These are phyloP conservation scores for Populus euphratica DNA, from an alignment of 345 rosid genomes.

Conservation along the genomic window DNA sequence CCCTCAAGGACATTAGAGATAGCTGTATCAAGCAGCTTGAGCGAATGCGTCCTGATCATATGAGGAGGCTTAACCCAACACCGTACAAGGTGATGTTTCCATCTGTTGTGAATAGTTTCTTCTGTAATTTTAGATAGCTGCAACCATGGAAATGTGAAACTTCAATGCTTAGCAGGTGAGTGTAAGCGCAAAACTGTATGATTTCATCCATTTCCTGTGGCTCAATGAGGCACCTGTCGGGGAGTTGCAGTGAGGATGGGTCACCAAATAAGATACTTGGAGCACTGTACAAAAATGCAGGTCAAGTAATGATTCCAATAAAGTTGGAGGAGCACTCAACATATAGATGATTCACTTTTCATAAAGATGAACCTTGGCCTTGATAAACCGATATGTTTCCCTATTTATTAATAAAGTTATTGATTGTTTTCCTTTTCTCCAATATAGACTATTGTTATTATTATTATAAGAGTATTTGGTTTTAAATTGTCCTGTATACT, in stretches of 20 bases:
- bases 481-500: too few species aligned
- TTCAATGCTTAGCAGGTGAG: slow-evolving; percentile 56
- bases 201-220: slow-evolving; percentile 94
- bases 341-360: not conserved
- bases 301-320: slow-evolving; percentile 15
- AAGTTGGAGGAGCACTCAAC: slow-evolving; percentile 17
- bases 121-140: not conserved
- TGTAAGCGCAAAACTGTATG: slow-evolving; percentile 76
- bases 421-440: not conserved
- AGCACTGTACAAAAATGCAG: slow-evolving; percentile 15
- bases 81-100: slow-evolving; percentile 69
- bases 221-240: slow-evolving; percentile 99
- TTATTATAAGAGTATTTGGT: too few species aligned
- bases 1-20: slow-evolving; percentile 59
- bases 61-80: slow-evolving; percentile 90
- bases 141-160: not conserved
- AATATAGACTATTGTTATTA: too few species aligned
- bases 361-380: not conserved
- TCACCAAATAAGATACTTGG: not conserved
- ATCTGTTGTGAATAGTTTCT: not conserved
- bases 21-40: slow-evolving; percentile 83
- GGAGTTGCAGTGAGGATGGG: slow-evolving; percentile 55
- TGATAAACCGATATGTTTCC: not conserved
- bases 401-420: not conserved
- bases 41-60: slow-evolving; percentile 89